Conservation (phyloP, 225 moss, liverwort and hornwort genomes). For the Marchantia polymorpha region DNA sequence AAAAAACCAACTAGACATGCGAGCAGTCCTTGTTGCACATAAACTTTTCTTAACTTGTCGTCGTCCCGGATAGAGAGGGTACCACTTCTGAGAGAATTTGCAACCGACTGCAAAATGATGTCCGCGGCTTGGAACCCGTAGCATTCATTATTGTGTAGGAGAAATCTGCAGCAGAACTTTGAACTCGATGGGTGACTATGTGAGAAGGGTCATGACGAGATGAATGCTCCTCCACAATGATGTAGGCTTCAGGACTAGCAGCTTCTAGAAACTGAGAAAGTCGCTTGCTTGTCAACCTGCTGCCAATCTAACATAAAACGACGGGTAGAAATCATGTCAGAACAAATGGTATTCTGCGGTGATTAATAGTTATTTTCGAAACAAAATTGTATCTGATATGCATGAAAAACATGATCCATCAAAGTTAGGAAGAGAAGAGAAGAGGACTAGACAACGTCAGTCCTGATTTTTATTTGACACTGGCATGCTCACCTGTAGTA, state of each 20-base stretch:
- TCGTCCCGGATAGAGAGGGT: not conserved
- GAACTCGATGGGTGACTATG: slow-evolving; percentile 80
- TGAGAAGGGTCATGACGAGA: slow-evolving; percentile 87
- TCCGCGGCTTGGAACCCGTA: slow-evolving; percentile 47
- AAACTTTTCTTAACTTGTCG: no score
- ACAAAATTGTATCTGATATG: no score
- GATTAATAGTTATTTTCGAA: no score
- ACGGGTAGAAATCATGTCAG: not conserved
- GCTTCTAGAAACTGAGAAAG: slow-evolving; percentile 63
- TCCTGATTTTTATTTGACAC: not conserved
- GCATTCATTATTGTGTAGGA: slow-evolving; percentile 55
- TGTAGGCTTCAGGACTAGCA: slow-evolving; percentile 61
- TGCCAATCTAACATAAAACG: slow-evolving; percentile 62
- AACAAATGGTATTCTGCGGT: not conserved
- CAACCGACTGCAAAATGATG: slow-evolving; percentile 49
- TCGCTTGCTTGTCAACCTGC: slow-evolving; percentile 93
- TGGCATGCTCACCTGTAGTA: slow-evolving; percentile 63
- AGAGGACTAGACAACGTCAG: no score
- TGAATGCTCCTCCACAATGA: slow-evolving; percentile 84
- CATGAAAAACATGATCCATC: not conserved
- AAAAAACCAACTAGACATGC: no score
- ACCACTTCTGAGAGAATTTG: slow-evolving; percentile 74
- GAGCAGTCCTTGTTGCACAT: no score
- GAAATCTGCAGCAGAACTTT: slow-evolving; percentile 62
- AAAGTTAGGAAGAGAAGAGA: not conserved